phyloP scores from a whole-genome alignment of 371 early-diverging fungal genomes.

The Mortierella sp. region DNA sequence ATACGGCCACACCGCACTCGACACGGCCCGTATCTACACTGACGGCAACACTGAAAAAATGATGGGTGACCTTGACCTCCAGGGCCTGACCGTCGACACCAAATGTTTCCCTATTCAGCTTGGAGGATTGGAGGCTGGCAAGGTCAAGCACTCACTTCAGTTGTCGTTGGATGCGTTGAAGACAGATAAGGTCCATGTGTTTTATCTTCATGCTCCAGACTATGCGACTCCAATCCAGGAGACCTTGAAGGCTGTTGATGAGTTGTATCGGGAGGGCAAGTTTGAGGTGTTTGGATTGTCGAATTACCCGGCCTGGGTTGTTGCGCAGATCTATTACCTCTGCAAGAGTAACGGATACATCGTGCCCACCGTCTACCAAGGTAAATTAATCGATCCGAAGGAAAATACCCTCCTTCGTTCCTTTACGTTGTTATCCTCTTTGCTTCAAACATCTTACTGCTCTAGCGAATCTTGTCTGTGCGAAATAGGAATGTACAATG shows the following conservation, averaged over 20 bases:
- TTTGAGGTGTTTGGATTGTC: constrained; percentile 69
- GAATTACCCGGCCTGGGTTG: constrained; percentile 66
- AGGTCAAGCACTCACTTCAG: constrained; percentile 62
- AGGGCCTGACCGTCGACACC: constrained; percentile 59
- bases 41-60: constrained; percentile 51
- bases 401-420: background rate
- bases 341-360: constrained; percentile 62
- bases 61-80: constrained; percentile 47
- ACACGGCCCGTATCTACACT: constrained; percentile 52
- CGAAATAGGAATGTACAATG: constrained; percentile 65
- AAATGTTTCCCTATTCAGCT: constrained; percentile 69
- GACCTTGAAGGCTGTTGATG: constrained; percentile 62
- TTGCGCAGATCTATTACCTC: constrained; percentile 63
- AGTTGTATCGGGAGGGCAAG: constrained; percentile 61
- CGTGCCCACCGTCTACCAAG: constrained; percentile 67
- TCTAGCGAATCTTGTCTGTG: background rate
- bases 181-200: constrained; percentile 62
- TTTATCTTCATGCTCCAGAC: constrained; percentile 70
- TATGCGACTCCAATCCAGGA: constrained; percentile 62
- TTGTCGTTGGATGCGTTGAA: constrained; percentile 57
- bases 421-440: background rate
- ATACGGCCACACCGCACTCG: constrained; percentile 41
- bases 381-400: constrained; percentile 4
- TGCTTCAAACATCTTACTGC: background rate
- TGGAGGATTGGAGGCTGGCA: constrained; percentile 67